Evolutionary conservation across 371 early-diverging fungal species (phyloP), one percentile per base, ranked within the genome.

Genomic region (Mortierella sp.): DNA sequence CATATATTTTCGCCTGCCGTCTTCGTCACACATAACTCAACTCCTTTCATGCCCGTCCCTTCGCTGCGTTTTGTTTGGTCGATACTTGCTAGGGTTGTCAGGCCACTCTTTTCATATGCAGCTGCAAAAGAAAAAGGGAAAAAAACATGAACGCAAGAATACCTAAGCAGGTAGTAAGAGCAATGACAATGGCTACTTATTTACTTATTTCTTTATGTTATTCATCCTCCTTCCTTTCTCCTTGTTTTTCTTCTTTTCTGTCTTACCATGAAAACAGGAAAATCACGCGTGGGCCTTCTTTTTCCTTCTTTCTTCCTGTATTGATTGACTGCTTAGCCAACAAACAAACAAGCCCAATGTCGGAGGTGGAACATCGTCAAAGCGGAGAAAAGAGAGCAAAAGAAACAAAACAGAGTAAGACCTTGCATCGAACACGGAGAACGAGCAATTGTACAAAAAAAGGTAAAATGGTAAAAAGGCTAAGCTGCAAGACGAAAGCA

Each of bases 381-480:
- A 59, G 37, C 64, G 64, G 64, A 61, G 37, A 61, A 61, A 34
- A 26, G 10, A 8, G 55, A n/a, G 24, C 19, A 21, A 21, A 31
- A 61, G 31, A 57, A 57, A 61, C 59, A 34, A 28, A 28, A 28
- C 26, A 44, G 44, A n/a, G n/a, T n/a, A n/a, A 19, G 70, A 28
- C 31, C 26, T 34, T n/a, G 28, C 28, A 34, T 16, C 16, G n/a
- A n/a, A n/a, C n/a, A n/a, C n/a, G n/a, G n/a, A n/a, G n/a, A n/a
- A n/a, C n/a, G n/a, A n/a, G n/a, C n/a, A n/a, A n/a, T n/a, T n/a
- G n/a, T n/a, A n/a, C n/a, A 31, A 64, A 64, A 64, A 64, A 31
- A 64, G 67, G 37, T 64, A 72, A 51, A 46, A 73, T 61, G 21
- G 21, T 50, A 73, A 40, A 61, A 46, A 73, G 31, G 44, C 9